Base-by-base conservation (phyloP, 2,329 filamentous ascomycete genomes). In the Tolypocladium album region DNA sequence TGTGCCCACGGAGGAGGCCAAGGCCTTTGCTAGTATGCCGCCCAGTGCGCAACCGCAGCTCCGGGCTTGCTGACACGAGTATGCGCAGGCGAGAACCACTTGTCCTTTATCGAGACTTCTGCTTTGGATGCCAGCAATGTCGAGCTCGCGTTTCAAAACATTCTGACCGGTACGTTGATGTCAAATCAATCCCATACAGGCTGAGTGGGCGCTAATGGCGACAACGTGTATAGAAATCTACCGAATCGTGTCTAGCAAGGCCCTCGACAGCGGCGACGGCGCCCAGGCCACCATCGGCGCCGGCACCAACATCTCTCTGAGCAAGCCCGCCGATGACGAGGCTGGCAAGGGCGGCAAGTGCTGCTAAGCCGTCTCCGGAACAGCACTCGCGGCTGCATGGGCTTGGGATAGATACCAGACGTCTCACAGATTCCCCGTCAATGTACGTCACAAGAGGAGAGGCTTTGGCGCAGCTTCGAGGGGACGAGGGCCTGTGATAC, bases 81-180 rank as follows among this genome's bases (percentile, higher is more conserved):
- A 11, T 56, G 42, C 62, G 52, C 68, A 96, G 92, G 91, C 82
- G 92, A 97, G 77, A 96, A 97, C 80, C 93, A 96, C 75, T 84
- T 97, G 55, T 97, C 93, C 58, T 99, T 99, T 78, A 99, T 99
- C 76, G 94, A 99, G 83, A 99, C 94, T 50, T 99, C 95, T 63
- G 94, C 94, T 65, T 88, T 99, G 70, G 94, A 99, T 74, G 94
- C 94, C 69, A 97, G 92, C 85, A 99, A 99, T 74, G 94, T 99
- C 67, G 94, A 99, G 80, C 87, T 97, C 72, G 94, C 94, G 62
- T 97, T 99, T 85, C 93, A 99, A 80, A 97, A 97, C 79, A 99
- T 99, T 74, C 82, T 99, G 74, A 99, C 94, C 73, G 93, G 93
- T 97, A 83, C 64, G 84, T 75, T 22, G 27, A 57, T 58, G 22